A percentile compares a stretch with the other conserved stretches of the same genome.
Evolutionary conservation across 768 basidiomycete genomes (phyloP).

Genomic region (Collybia nuda): DNA sequence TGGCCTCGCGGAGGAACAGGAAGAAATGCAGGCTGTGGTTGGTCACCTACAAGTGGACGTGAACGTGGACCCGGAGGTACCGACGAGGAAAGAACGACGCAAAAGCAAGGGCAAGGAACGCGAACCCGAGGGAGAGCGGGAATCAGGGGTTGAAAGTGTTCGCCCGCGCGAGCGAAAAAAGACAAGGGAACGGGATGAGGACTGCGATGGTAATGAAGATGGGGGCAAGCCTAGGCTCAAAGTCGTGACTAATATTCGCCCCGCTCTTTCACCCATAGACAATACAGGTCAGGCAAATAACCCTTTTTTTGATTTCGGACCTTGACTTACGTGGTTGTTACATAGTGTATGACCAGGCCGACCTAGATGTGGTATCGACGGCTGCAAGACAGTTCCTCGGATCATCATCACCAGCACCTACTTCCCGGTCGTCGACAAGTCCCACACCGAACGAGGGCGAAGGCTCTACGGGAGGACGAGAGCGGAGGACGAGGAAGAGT

Average conservation of each 20-base stretch:
- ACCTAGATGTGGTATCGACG: constrained; percentile 12
- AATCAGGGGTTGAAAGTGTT: constrained; percentile 10
- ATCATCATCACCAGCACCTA: constrained; percentile 36
- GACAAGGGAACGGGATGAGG: constrained; percentile 31
- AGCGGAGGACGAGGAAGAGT: constrained; percentile 68
- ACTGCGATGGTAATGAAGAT: constrained; percentile 30
- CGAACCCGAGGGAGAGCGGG: constrained; percentile 28
- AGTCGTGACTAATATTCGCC: constrained; percentile 63
- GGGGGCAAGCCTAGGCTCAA: constrained; percentile 51
- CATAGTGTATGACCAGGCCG: constrained; percentile 18
- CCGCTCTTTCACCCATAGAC: constrained; percentile 42
- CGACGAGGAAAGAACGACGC: constrained; percentile 46
- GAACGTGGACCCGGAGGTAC: constrained; percentile 25
- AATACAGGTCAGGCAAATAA: constrained; percentile 33
- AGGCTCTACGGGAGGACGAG: constrained; percentile 44
- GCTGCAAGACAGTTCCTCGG: constrained; percentile 15
- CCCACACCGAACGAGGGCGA: constrained; percentile 35
- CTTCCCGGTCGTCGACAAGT: constrained; percentile 50
- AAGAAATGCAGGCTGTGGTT: constrained; percentile 37
- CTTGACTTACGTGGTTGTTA: neutral
- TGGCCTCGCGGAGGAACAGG: constrained; percentile 58
- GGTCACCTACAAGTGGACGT: constrained; percentile 33
- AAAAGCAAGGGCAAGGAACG: constrained; percentile 44
- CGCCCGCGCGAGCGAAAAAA: constrained; percentile 31
- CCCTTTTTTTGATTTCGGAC: neutral